Evolutionary conservation across 176 grass and related monocot genomes (phyloP), one percentile per base, ranked within the genome.

Genomic region (Cenchrus americanus): DNA sequence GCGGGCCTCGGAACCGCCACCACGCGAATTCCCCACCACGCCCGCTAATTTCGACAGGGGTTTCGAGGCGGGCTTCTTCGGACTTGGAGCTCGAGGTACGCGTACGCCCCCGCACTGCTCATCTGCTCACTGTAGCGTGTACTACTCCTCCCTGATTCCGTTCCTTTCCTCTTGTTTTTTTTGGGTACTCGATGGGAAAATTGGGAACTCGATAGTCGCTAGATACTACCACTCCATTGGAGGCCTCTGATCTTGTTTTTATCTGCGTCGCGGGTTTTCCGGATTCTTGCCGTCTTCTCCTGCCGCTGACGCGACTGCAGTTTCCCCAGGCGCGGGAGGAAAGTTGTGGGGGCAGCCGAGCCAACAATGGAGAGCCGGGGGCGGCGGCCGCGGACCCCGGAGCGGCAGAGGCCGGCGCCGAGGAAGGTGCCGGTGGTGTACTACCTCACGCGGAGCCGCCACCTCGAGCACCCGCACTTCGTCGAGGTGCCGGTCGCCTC

Each of bases 391-490:
- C 66, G 80, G 84, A 88, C 69, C 37, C 84, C 87, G 63, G 80
- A 86, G 78, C 78, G 73, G 37, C 73, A 67, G 67, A 85, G 83
- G 64, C 83, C 83, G 32, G 2, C 71, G 72, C 15, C 77, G 68
- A 71, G 73, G 77, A 94, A 87, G 81, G 94, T 98, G 65, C 91
- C 96, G 5, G 91, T 99, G 77, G 89, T 99, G 13, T 99, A 99
- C 82, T 99, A 99, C 77, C 89, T 99, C 83, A 94, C 88, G n/a
- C 91, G 96, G 80, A 99, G 94, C 80, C 91, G 96, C 8, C 93
- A 92, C 73, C 87, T 99, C 55, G 96, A 99, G 93, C 96, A 99
- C 83, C 96, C 96, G 43, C 96, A 99, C 91, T 99, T 99, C 91
- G 91, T 99, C 75, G 89, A 99, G 87, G 91, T 99, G 58, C 93